These are phyloP conservation scores for Pistacia integerrima DNA, from an alignment of 345 rosid species.

Conservation along the genomic window DNA sequence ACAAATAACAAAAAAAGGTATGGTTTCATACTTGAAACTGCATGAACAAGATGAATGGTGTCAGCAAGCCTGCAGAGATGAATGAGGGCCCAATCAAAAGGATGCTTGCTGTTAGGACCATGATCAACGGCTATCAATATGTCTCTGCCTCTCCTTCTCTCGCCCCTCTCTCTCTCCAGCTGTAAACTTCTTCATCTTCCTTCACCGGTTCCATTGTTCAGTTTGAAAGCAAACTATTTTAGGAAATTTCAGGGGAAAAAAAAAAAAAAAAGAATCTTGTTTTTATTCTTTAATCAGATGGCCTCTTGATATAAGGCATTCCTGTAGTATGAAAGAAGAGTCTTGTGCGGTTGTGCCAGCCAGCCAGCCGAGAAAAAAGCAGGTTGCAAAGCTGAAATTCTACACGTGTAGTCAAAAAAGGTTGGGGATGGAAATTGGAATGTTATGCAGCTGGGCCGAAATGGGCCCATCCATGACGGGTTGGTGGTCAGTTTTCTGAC, in stretches of 20 bases:
- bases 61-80: constrained; percentile 85
- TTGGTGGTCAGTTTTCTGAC: no score
- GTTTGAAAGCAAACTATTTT: neutral
- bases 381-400: no score
- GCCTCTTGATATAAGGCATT: no score
- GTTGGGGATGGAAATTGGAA: no score
- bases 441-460: no score
- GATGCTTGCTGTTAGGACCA: constrained; percentile 69
- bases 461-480: no score
- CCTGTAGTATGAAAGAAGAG: no score
- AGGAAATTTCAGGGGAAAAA: neutral
- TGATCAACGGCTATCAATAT: constrained; percentile 61
- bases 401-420: no score
- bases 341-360: no score
- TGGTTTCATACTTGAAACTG: constrained; percentile 59
- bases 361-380: no score
- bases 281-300: no score
- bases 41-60: constrained; percentile 82
- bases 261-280: neutral
- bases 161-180: constrained; percentile 63
- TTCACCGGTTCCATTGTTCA: constrained; percentile 50
- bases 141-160: constrained; percentile 70
- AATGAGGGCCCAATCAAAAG: constrained; percentile 71
- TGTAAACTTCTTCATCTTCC: constrained; percentile 67
- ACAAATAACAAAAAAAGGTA: neutral